Evolutionary conservation across 257 asterid species (phyloP).

Genomic region (Marsdenia floribunda): DNA sequence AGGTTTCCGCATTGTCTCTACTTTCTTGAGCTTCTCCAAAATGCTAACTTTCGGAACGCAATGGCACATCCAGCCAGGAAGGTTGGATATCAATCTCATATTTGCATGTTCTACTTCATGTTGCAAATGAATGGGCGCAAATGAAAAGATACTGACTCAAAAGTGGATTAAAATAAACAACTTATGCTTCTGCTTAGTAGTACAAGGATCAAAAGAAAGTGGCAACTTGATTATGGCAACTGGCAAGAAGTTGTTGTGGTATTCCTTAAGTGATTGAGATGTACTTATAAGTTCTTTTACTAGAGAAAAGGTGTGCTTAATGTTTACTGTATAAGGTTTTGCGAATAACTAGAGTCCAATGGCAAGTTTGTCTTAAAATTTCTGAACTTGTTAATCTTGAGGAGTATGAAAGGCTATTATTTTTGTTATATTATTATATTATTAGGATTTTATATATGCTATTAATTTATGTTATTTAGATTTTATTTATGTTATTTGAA

Average conservation of each 20-base stretch:
- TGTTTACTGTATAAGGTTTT: not conserved
- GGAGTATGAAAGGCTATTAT: too few species aligned
- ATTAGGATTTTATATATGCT: too few species aligned
- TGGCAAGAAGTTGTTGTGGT: not conserved
- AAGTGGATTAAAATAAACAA: not conserved
- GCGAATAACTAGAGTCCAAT: not conserved
- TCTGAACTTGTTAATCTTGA: too few species aligned
- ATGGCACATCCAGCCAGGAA: constrained; percentile 95
- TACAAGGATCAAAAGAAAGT: not conserved
- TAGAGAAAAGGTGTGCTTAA: not conserved
- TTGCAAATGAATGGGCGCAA: not conserved
- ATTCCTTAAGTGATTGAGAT: not conserved
- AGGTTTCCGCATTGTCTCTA: constrained; percentile 94
- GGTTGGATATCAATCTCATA: constrained; percentile 38
- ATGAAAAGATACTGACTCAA: not conserved
- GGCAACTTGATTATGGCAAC: not conserved
- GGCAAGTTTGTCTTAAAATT: not conserved
- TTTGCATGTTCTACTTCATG: not conserved
- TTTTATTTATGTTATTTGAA: too few species aligned
- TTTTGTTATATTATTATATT: too few species aligned
- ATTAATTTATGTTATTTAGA: too few species aligned
- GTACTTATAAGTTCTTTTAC: not conserved
- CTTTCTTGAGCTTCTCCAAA: constrained; percentile 92
- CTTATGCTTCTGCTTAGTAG: not conserved
- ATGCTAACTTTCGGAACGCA: constrained; percentile 73